Evolutionary conservation across 2,329 filamentous ascomycete genomes (phyloP).

Genomic region (Sporothrix brasiliensis): DNA sequence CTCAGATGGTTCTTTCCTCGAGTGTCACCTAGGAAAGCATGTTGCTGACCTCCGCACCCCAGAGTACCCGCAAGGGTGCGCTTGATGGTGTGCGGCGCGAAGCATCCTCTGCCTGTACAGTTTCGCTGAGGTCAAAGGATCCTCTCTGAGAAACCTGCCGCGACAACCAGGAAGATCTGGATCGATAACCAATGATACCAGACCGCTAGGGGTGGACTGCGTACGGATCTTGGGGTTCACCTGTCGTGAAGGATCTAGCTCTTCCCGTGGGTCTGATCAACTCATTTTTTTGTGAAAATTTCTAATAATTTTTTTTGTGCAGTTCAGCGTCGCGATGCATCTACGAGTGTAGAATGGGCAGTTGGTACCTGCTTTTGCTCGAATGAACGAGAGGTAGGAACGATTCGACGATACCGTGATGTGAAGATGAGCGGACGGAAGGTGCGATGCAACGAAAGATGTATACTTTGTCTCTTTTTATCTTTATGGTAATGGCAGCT

Average conservation of each 20-base stretch:
- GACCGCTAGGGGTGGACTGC: background rate
- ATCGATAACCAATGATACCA: background rate
- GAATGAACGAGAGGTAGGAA: background rate
- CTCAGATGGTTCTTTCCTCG: background rate
- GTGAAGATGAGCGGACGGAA: background rate
- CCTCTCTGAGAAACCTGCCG: background rate
- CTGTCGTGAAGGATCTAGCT: background rate
- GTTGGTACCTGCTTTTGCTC: background rate
- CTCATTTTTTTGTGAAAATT: constrained; percentile 12
- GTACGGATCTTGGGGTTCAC: background rate
- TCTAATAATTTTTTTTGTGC: background rate
- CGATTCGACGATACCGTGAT: background rate
- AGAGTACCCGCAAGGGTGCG: constrained; percentile 15
- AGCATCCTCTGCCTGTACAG: background rate
- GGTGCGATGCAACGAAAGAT: background rate
- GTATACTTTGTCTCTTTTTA: background rate
- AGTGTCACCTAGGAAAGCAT: constrained; percentile 1
- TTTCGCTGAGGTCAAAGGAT: no score
- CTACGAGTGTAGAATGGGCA: background rate
- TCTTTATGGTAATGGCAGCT: background rate
- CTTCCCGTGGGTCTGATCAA: constrained; percentile 7
- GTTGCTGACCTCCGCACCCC: background rate
- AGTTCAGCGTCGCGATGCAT: background rate
- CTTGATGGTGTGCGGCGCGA: background rate
- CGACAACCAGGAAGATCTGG: background rate